Base-by-base conservation (phyloP, 371 early-diverging fungal genomes). In the Haplosporangium sp. region DNA sequence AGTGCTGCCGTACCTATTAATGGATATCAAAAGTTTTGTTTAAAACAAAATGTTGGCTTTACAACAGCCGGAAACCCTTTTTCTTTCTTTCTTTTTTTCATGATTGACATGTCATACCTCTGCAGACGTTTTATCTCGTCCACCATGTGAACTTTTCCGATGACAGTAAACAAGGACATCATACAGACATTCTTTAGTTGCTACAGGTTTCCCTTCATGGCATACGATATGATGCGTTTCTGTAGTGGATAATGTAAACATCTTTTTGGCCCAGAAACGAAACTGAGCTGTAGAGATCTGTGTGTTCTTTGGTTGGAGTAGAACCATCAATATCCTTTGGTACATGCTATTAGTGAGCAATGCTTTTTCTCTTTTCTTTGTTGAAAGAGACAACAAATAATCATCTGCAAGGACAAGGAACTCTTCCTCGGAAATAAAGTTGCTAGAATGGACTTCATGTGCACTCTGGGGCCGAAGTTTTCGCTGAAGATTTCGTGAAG, bases 251-350 rank as follows among this genome's bases (percentile, higher is more conserved):
- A 89, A 81, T 17, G 84, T 83, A 72, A 90, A 90, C 90, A 90
- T 89, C 67, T 88, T 90, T 69, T 90, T 90, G 52, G 88, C 90
- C 90, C 89, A 90, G 66, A 90, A 90, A 19, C 89, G 83, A 66
- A 90, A 90, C 68, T 90, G 90, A 4, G 90, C 89, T 3, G 90
- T 90, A 17, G 90, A 89, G 17, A 88, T 85, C 27, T 88, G 82
- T 0, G 89, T 90, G 64, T 89, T 90, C 42, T 86, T 81, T 27
- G 90, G 90, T 60, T 89, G 89, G 55, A 85, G 86, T 8, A 90
- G 75, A 0, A 88, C 88, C 81, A 86, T 86, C 9, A 86, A 76
- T 19, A 89, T 89, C 61, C 88, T 65, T 44, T 84, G 67, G 67
- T 90, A 90, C 57, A 89, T 87, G 34, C 77, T 67, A 45, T 82